Percentiles rank a stretch among this genome's conserved stretches.
phyloP scores from a whole-genome alignment of 1,284 basidiomycete genomes.

The Termitomyces sp. region DNA sequence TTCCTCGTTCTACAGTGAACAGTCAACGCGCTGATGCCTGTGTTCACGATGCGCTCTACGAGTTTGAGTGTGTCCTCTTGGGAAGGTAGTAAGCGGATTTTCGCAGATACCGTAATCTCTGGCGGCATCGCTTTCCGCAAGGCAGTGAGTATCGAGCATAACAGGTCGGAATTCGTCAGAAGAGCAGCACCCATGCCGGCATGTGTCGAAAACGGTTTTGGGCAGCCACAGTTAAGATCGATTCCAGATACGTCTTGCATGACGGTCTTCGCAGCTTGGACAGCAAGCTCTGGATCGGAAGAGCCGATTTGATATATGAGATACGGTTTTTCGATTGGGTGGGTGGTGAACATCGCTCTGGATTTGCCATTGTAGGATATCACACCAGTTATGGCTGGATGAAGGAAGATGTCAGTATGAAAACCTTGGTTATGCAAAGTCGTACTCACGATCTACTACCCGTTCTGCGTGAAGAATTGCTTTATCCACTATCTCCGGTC shows the following conservation, averaged over 20 bases:
- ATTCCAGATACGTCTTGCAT: slow-evolving; percentile 90
- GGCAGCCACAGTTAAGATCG: slow-evolving; percentile 94
- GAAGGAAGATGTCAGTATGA: slow-evolving; percentile 2
- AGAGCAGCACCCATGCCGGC: slow-evolving; percentile 96
- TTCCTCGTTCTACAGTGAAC: slow-evolving; percentile 94
- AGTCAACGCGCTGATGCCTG: slow-evolving; percentile 86
- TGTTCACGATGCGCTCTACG: slow-evolving; percentile 81
- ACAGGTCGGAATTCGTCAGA: slow-evolving; percentile 84
- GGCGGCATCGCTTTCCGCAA: slow-evolving; percentile 71
- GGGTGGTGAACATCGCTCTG: slow-evolving; percentile 86
- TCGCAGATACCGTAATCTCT: slow-evolving; percentile 82
- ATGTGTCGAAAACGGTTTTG: slow-evolving; percentile 94
- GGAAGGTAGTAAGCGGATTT: slow-evolving; percentile 86
- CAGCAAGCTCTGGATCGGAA: slow-evolving; percentile 83
- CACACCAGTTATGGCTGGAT: slow-evolving; percentile 77
- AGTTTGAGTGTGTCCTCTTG: slow-evolving; percentile 86
- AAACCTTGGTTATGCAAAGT: background rate
- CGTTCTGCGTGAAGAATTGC: slow-evolving; percentile 87
- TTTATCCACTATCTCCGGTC: slow-evolving; percentile 94
- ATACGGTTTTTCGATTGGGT: slow-evolving; percentile 91
- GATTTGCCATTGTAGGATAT: slow-evolving; percentile 83
- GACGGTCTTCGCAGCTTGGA: slow-evolving; percentile 85
- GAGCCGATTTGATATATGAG: slow-evolving; percentile 93
- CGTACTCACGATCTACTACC: slow-evolving; percentile 74
- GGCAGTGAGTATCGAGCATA: slow-evolving; percentile 82